Evolutionary conservation across 371 early-diverging fungal genomes (phyloP).

Genomic region (Catenaria anguillulae): DNA sequence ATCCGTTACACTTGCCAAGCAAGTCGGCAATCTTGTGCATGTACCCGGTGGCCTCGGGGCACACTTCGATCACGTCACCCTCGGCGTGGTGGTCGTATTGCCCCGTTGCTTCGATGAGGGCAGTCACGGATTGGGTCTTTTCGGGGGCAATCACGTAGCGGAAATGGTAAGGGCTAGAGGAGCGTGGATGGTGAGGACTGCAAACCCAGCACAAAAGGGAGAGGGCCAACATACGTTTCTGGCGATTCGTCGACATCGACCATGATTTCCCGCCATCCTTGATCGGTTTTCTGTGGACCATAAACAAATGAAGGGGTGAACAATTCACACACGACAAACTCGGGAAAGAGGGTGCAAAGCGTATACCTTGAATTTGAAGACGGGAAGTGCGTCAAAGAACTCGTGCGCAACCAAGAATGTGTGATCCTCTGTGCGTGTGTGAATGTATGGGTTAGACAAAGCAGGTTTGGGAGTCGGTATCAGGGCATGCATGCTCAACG

Average conservation of each 20-base stretch:
- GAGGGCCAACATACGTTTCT: conserved; percentile 22
- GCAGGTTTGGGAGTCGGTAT: too few species aligned
- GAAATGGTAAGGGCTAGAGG: conserved; percentile 49
- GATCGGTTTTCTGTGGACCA: conserved; percentile 44
- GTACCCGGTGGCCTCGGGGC: conserved; percentile 56
- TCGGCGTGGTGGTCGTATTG: conserved; percentile 17
- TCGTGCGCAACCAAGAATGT: conserved; percentile 74
- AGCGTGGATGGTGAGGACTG: too few species aligned
- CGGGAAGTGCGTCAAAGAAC: conserved; percentile 91
- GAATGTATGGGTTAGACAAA: too few species aligned
- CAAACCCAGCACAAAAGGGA: conserved; percentile 16
- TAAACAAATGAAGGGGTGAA: too few species aligned
- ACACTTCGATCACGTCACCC: conserved; percentile 69
- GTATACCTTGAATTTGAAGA: conserved; percentile 69
- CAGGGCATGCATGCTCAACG: too few species aligned
- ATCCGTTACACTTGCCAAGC: conserved; percentile 45
- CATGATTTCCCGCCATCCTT: conserved; percentile 79
- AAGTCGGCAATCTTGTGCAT: conserved; percentile 46
- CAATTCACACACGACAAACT: too few species aligned
- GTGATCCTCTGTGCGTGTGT: too few species aligned
- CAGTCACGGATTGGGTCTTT: conserved; percentile 46
- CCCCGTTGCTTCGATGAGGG: conserved; percentile 23
- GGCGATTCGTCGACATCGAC: conserved; percentile 62
- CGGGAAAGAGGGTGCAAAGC: too few species aligned
- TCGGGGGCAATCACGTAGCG: conserved; percentile 53